Percentiles rank a stretch among this genome's conserved stretches.
Conservation (phyloP, 345 rosid genomes). For the Eucalyptus marginata region DNA sequence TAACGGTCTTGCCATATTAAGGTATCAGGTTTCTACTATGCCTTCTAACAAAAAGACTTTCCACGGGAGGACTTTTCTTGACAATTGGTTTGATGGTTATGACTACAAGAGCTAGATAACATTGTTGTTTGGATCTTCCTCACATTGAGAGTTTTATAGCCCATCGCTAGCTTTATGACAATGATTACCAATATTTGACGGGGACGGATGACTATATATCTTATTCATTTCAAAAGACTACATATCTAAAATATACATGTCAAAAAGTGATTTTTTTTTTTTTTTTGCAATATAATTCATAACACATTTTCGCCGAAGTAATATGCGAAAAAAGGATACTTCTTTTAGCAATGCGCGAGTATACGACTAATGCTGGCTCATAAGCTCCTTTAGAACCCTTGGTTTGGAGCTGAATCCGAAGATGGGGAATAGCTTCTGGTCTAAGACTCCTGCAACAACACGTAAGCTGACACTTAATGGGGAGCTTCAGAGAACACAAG, state of each 20-base stretch:
- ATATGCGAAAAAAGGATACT: too few relatives aligned
- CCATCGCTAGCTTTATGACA: background rate
- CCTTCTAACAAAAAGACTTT: too few relatives aligned
- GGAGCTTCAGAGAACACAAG: background rate
- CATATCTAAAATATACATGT: too few relatives aligned
- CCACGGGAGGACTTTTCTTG: background rate
- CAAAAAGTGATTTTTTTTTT: background rate
- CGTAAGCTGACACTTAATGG: background rate
- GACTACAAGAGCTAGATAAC: background rate
- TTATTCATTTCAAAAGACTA: too few relatives aligned
- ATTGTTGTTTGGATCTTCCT: background rate
- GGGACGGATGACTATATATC: background rate
- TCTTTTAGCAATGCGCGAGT: background rate
- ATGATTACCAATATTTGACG: background rate
- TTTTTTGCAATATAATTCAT: background rate
- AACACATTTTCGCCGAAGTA: background rate
- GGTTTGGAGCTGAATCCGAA: background rate
- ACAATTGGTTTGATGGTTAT: background rate
- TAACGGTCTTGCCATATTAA: too few relatives aligned
- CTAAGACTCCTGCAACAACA: background rate
- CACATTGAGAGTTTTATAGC: background rate
- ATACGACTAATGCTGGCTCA: background rate
- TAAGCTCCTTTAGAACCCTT: background rate
- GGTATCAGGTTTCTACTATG: too few relatives aligned
- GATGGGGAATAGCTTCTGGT: background rate